Conservation (phyloP, 495 filamentous ascomycete genomes). For the Hyphodiscus hymeniophilus region DNA sequence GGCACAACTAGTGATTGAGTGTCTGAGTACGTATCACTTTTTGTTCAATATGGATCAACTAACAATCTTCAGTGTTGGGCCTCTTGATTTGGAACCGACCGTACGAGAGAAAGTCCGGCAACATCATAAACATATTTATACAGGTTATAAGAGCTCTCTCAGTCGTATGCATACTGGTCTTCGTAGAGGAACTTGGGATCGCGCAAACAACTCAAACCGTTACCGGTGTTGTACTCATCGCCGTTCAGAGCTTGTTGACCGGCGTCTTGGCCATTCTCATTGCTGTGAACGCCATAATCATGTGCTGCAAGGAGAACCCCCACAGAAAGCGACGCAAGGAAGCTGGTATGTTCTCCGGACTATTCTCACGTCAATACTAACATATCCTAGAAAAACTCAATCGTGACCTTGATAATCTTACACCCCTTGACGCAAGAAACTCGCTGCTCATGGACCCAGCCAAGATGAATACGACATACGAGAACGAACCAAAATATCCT, state of each 20-base stretch:
- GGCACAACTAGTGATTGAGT: slow-evolving; percentile 75
- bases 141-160: slow-evolving; percentile 92
- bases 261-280: slow-evolving; percentile 82
- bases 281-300: slow-evolving; percentile 77
- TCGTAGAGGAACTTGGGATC: slow-evolving; percentile 88
- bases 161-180: slow-evolving; percentile 81
- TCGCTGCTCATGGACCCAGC: slow-evolving; percentile 60
- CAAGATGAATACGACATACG: slow-evolving; percentile 4
- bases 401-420: slow-evolving; percentile 78
- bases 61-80: slow-evolving; percentile 33
- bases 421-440: slow-evolving; percentile 83
- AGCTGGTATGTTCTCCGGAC: slow-evolving; percentile 49
- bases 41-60: slow-evolving; percentile 20
- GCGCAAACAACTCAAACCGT: slow-evolving; percentile 93
- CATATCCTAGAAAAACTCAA: slow-evolving; percentile 61
- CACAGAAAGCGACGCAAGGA: slow-evolving; percentile 79
- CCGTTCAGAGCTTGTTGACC: slow-evolving; percentile 77
- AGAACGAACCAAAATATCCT: slow-evolving; percentile 15
- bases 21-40: slow-evolving; percentile 33
- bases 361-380: background rate
- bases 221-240: slow-evolving; percentile 79
- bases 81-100: slow-evolving; percentile 79
- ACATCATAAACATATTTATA: slow-evolving; percentile 90
- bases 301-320: slow-evolving; percentile 79
- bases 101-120: slow-evolving; percentile 75